A percentile compares a stretch with the other conserved stretches of the same genome.
phyloP scores from a whole-genome alignment of 495 filamentous ascomycete genomes.

The Aspergillus conjunctus region DNA sequence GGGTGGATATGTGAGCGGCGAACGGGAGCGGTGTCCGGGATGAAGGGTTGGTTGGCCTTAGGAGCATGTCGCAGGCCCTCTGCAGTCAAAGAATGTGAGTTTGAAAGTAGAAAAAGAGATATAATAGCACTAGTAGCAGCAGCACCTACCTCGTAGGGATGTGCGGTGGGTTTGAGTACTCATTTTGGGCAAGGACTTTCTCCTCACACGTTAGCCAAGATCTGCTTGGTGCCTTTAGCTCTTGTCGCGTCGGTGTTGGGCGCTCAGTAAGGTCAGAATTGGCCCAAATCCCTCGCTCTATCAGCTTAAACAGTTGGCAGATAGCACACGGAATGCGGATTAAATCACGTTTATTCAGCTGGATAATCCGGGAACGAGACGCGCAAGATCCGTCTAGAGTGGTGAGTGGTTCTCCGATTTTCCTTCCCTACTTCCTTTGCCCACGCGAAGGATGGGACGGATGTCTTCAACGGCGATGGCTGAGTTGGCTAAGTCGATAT shows the following conservation, averaged over 20 bases:
- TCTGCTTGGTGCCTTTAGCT: not conserved
- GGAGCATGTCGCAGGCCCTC: conserved; percentile 52
- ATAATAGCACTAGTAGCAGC: not conserved
- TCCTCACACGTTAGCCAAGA: not conserved
- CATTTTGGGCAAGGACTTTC: conserved; percentile 26
- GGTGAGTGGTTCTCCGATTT: not conserved
- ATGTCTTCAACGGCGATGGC: not conserved
- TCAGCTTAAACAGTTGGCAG: not conserved
- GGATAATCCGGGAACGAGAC: conserved; percentile 9
- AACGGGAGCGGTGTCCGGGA: conserved; percentile 46
- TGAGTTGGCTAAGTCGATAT: conserved; percentile 4
- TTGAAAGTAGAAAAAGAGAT: not conserved
- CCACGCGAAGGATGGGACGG: not conserved
- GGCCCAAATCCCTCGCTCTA: not conserved
- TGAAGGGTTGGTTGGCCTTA: conserved; percentile 50
- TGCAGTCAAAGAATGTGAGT: conserved; percentile 28
- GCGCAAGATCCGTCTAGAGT: not conserved
- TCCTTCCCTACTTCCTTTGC: not conserved
- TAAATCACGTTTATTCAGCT: not conserved
- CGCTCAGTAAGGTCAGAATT: not conserved
- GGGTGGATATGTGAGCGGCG: conserved; percentile 42
- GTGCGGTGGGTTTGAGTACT: conserved; percentile 31
- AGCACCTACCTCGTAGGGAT: conserved; percentile 31
- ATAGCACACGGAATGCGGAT: not conserved
- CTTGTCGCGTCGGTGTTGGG: conserved; percentile 13